phyloP scores from a whole-genome alignment of 2,329 filamentous ascomycete genomes.

The Pseudocercospora eumusae region DNA sequence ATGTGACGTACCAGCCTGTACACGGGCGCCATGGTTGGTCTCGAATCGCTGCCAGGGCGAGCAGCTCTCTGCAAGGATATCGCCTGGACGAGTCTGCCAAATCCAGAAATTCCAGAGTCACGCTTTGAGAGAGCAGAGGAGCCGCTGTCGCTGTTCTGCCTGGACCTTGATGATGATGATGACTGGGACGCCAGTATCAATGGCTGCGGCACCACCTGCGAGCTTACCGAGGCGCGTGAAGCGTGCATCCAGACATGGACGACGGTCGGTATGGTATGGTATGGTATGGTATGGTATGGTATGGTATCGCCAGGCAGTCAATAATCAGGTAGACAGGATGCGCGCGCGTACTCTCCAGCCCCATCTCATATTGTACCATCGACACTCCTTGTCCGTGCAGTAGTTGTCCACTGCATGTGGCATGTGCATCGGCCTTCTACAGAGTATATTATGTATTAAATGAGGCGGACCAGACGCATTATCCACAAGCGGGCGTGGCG shows the following conservation, averaged over 20 bases:
- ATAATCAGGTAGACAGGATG: no score
- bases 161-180: no score
- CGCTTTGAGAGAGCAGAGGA: conserved; percentile 21
- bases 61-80: conserved; percentile 25
- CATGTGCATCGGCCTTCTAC: background rate
- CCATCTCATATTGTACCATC: no score
- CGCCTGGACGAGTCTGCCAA: conserved; percentile 20
- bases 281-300: background rate
- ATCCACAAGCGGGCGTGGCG: background rate
- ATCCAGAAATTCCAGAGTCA: conserved; percentile 27
- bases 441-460: no score
- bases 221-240: conserved; percentile 26
- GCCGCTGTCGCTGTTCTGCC: conserved; percentile 27
- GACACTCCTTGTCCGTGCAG: conserved; percentile 11
- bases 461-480: conserved; percentile 2
- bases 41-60: conserved; percentile 21
- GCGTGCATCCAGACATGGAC: conserved; percentile 18
- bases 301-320: background rate
- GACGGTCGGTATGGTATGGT: conserved; percentile 4
- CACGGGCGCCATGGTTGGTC: conserved; percentile 28
- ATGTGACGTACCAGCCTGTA: conserved; percentile 31
- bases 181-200: conserved; percentile 26
- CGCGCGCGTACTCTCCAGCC: conserved; percentile 7
- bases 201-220: conserved; percentile 29
- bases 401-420: background rate